A percentile compares a stretch with the other conserved stretches of the same genome.
These are phyloP conservation scores for Cystobasidium slooffiae DNA, from an alignment of 1,284 basidiomycete species.

Conservation along the genomic window DNA sequence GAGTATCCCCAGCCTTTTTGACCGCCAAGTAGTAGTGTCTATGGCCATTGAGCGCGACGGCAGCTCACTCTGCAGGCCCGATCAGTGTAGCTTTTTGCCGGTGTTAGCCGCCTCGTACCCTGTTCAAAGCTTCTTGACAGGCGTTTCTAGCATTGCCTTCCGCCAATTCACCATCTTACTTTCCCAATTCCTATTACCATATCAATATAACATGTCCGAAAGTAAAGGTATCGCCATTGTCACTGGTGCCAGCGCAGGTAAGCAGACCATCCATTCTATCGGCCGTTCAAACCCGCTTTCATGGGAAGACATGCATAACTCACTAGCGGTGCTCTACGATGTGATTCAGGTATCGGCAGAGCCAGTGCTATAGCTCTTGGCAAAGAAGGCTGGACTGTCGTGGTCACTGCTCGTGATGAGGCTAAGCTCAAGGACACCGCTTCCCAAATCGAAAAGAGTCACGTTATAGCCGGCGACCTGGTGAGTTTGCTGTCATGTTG, in stretches of 20 bases:
- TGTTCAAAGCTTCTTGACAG: too few relatives aligned
- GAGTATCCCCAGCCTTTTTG: too few relatives aligned
- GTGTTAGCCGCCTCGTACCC: too few relatives aligned
- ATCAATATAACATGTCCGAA: slow-evolving; percentile 8
- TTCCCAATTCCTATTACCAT: background rate
- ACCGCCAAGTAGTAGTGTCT: too few relatives aligned
- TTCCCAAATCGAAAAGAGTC: slow-evolving; percentile 42
- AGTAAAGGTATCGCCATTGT: slow-evolving; percentile 45
- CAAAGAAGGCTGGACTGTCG: slow-evolving; percentile 66
- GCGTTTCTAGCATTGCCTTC: too few relatives aligned
- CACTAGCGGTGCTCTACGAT: background rate
- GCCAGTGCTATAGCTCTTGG: slow-evolving; percentile 63
- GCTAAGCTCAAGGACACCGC: slow-evolving; percentile 67
- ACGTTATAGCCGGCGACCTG: slow-evolving; percentile 33
- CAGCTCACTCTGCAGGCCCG: too few relatives aligned
- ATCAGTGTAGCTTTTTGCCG: too few relatives aligned
- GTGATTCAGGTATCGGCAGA: slow-evolving; percentile 61
- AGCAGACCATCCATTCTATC: background rate
- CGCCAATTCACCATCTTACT: too few relatives aligned
- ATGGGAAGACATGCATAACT: background rate
- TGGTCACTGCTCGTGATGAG: slow-evolving; percentile 65
- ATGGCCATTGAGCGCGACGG: too few relatives aligned
- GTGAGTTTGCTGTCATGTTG: background rate
- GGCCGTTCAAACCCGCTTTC: background rate
- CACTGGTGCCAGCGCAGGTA: slow-evolving; percentile 47